Evolutionary conservation across 108 stramenopile species (phyloP).

Genomic region (Cyclotella cryptica): DNA sequence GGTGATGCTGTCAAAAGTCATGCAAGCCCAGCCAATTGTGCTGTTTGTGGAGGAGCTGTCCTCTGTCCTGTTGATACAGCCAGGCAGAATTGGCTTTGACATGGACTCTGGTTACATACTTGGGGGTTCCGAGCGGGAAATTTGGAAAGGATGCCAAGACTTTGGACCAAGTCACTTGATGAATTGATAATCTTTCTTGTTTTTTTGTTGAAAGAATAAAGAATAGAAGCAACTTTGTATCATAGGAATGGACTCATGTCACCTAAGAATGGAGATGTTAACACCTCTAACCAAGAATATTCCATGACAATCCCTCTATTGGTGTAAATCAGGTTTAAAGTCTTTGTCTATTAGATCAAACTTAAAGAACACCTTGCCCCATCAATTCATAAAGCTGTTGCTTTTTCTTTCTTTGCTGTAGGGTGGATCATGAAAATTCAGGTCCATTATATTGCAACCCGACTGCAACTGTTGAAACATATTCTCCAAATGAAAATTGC

Average conservation of each 20-base stretch:
- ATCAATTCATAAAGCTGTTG: background rate
- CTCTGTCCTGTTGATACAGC: constrained; percentile 43
- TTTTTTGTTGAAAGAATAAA: constrained; percentile 11
- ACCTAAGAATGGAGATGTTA: background rate
- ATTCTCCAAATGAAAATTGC: constrained; percentile 65
- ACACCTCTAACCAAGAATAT: background rate
- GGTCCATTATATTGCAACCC: background rate
- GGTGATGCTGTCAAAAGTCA: constrained; percentile 53
- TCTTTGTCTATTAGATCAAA: background rate
- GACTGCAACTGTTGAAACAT: constrained; percentile 13
- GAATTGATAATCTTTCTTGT: constrained; percentile 32
- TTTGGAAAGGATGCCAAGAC: constrained; percentile 31
- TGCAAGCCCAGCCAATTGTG: constrained; percentile 48
- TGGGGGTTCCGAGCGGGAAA: constrained; percentile 30
- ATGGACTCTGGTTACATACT: constrained; percentile 33
- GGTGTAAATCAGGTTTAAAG: background rate
- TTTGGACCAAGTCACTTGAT: constrained; percentile 21
- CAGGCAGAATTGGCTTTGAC: constrained; percentile 17
- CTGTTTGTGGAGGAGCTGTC: constrained; percentile 51
- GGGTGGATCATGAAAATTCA: constrained; percentile 7
- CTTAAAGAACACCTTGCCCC: background rate
- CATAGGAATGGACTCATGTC: background rate
- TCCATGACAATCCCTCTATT: constrained; percentile 3
- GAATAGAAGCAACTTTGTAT: background rate
- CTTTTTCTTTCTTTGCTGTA: background rate